These are phyloP conservation scores for Bertia moriformis DNA, from an alignment of 2,329 filamentous ascomycete species.

Conservation along the genomic window DNA sequence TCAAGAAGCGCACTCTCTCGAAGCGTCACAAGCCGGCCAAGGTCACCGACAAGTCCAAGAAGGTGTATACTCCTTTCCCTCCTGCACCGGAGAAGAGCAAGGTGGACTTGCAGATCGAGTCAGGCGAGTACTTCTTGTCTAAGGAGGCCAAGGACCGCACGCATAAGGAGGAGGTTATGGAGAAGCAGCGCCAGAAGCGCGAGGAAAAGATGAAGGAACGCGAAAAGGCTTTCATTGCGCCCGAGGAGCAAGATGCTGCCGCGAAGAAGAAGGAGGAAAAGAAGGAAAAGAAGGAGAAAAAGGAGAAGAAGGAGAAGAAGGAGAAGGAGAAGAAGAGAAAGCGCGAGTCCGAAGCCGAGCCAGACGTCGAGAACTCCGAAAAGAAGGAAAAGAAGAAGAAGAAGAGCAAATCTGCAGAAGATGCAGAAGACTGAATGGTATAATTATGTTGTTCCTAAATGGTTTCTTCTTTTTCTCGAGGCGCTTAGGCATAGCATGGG, in stretches of 20 bases:
- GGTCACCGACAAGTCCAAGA: conserved; percentile 85
- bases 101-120: conserved; percentile 94
- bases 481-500: neutral
- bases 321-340: conserved; percentile 1
- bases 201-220: conserved; percentile 75
- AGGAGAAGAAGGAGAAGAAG: neutral
- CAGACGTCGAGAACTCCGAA: neutral
- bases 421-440: too few species aligned
- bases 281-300: neutral
- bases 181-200: conserved; percentile 76
- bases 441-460: too few species aligned
- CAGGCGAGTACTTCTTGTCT: conserved; percentile 86
- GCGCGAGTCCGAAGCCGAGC: neutral
- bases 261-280: conserved; percentile 37
- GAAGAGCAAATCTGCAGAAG: neutral
- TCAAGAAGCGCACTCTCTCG: conserved; percentile 83
- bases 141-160: conserved; percentile 85
- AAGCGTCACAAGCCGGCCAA: conserved; percentile 71
- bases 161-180: conserved; percentile 63
- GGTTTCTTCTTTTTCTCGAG: too few species aligned
- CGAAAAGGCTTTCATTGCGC: conserved; percentile 74
- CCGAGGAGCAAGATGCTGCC: conserved; percentile 51
- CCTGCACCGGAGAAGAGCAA: conserved; percentile 97
- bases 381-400: neutral
- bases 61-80: conserved; percentile 92